Base-by-base conservation (phyloP, 2,329 filamentous ascomycete species). In the Alternaria metachromatica region DNA sequence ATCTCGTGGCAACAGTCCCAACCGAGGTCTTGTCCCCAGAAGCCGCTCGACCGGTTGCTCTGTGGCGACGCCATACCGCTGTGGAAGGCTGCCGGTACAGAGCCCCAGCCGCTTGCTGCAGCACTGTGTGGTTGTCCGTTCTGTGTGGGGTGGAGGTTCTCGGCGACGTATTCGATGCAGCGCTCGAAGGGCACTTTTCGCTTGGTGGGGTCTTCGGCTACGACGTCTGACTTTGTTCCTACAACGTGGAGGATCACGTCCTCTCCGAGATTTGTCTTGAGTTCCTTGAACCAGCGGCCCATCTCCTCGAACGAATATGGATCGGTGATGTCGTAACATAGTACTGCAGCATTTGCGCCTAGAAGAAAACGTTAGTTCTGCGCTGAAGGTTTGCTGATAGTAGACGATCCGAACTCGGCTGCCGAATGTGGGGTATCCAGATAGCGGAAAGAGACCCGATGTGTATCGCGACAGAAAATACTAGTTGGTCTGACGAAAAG, bases 1-100 rank as follows among this genome's bases (percentile, higher is more conserved):
- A 99, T 95, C 83, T 99, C 96, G 80, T 98, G 96, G 79, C 95
- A 98, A 67, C 94, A 96, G 75, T 97, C 94, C 94, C 95, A 98
- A 56, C 94, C 94, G 6, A 94, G 89, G 76, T 97, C 94, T 78
- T 96, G 92, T 21, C 91, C 93, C 94, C 94, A 97, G 81, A 94
- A 93, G 2, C 91, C 91, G 41, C 88, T 91, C 73, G 88, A 91
- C 30, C 82, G 78, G 69, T 85, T 82, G 73, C 83, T 82, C 67
- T 83, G 80, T 28, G 83, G 82, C 25, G 81, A 82, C 13, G 78
- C 79, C 75, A 78, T 80, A 80, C 84, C 55, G 72, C 84, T 80
- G 26, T 72, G 69, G 76, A 73, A 81, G 81, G 64, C 82, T 63
- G 83, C 64, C 9, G 70, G 68, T 23, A 66, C 67, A 41, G 71